Evolutionary conservation across 495 filamentous ascomycete species (phyloP).

Genomic region (Xylaria cubensis): DNA sequence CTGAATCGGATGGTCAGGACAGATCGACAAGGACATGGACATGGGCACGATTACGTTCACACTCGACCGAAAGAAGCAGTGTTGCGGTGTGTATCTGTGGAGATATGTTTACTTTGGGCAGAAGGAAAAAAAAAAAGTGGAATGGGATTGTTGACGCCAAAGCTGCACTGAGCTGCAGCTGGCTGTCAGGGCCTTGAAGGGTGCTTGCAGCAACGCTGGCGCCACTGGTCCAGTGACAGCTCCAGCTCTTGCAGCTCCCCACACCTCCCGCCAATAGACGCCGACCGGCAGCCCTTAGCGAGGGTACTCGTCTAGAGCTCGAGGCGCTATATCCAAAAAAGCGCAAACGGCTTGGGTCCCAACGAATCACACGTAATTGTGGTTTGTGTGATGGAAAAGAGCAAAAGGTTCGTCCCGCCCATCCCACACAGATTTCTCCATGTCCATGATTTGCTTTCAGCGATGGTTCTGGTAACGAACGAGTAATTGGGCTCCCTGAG

Average conservation of each 20-base stretch:
- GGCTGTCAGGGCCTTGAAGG: neutral
- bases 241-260: conserved; percentile 11
- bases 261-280: conserved; percentile 11
- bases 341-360: neutral
- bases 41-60: conserved; percentile 19
- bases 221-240: conserved; percentile 24
- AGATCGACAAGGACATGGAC: conserved; percentile 14
- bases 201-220: neutral
- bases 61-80: conserved; percentile 7
- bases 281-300: neutral
- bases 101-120: conserved; percentile 22
- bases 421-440: conserved; percentile 7
- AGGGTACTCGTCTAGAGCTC: neutral
- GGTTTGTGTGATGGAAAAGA: neutral
- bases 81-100: conserved; percentile 24
- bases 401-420: conserved; percentile 14
- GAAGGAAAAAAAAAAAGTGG: conserved; percentile 15
- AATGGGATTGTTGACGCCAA: conserved; percentile 17
- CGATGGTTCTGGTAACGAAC: neutral
- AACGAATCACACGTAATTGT: neutral
- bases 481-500: neutral
- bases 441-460: neutral
- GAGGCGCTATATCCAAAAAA: neutral
- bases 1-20: conserved; percentile 4
- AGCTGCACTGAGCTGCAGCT: neutral